These are phyloP conservation scores for Claviceps digitariae DNA, from an alignment of 2,329 filamentous ascomycete genomes.

Conservation along the genomic window DNA sequence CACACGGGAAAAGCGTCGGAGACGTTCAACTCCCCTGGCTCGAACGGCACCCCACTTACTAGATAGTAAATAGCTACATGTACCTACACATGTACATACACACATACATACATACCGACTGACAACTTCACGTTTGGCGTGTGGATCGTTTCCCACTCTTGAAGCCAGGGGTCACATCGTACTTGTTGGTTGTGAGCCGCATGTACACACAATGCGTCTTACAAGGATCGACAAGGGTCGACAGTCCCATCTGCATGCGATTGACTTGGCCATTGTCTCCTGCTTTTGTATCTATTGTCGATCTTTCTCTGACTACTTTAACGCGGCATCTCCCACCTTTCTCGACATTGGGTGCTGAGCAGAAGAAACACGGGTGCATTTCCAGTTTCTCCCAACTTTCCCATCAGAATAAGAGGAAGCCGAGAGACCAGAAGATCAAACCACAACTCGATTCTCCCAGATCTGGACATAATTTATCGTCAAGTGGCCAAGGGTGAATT, in stretches of 20 bases:
- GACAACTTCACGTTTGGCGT: background rate
- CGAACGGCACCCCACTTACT: background rate
- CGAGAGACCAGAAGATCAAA: background rate
- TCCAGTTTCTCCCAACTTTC: background rate
- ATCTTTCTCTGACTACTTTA: slow-evolving; percentile 6
- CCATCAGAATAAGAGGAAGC: background rate
- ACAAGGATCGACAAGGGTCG: background rate
- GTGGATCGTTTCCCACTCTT: background rate
- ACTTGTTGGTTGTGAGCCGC: background rate
- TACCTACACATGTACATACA: background rate
- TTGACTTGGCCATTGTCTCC: slow-evolving; percentile 8
- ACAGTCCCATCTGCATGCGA: slow-evolving; percentile 1
- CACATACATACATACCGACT: no score
- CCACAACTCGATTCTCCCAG: background rate
- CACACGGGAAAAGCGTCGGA: background rate
- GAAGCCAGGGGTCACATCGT: background rate
- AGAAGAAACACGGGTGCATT: background rate
- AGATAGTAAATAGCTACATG: background rate
- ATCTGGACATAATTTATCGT: background rate
- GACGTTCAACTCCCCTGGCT: background rate
- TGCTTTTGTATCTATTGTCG: slow-evolving; percentile 4
- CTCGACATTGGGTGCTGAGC: background rate
- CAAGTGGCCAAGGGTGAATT: background rate
- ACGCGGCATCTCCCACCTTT: slow-evolving; percentile 3
- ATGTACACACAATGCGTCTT: background rate